phyloP scores from a whole-genome alignment of 805 yeast genomes.

The Yarrowia bubula region DNA sequence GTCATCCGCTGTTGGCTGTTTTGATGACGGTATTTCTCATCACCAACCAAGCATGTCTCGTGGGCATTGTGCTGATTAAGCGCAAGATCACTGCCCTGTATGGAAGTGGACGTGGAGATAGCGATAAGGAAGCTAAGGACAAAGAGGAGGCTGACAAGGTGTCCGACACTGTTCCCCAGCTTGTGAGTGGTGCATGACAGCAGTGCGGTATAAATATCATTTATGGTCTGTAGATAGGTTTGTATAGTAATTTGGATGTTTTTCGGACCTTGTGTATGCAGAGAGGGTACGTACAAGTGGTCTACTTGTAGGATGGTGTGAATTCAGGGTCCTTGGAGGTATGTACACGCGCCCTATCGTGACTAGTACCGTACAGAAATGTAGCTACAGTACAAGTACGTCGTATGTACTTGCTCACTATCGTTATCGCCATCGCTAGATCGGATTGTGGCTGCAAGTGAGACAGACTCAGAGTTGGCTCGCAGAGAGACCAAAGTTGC shows the following conservation, averaged over 20 bases:
- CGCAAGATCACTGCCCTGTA: constrained; percentile 3
- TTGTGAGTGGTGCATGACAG: not conserved
- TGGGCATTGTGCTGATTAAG: constrained; percentile 13
- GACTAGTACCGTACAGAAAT: too few species aligned
- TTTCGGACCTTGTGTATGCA: not conserved
- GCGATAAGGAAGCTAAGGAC: not conserved
- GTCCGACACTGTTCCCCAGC: not conserved
- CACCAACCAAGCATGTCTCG: constrained; percentile 3
- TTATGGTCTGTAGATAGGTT: not conserved
- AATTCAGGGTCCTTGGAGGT: too few species aligned
- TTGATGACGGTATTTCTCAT: constrained; percentile 3
- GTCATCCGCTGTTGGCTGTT: constrained; percentile 6
- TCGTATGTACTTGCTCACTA: not conserved
- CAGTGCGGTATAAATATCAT: not conserved
- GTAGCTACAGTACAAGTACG: too few species aligned
- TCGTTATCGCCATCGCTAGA: not conserved
- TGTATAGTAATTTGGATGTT: not conserved
- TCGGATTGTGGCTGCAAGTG: not conserved
- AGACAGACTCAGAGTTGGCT: not conserved
- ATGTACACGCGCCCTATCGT: too few species aligned
- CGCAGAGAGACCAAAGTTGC: not conserved
- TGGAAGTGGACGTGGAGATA: not conserved
- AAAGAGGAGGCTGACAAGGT: not conserved
- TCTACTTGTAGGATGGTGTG: too few species aligned
- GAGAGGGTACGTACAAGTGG: too few species aligned